Base-by-base conservation (phyloP, 148 eudicot genomes). In the Rhododendron vialii region DNA sequence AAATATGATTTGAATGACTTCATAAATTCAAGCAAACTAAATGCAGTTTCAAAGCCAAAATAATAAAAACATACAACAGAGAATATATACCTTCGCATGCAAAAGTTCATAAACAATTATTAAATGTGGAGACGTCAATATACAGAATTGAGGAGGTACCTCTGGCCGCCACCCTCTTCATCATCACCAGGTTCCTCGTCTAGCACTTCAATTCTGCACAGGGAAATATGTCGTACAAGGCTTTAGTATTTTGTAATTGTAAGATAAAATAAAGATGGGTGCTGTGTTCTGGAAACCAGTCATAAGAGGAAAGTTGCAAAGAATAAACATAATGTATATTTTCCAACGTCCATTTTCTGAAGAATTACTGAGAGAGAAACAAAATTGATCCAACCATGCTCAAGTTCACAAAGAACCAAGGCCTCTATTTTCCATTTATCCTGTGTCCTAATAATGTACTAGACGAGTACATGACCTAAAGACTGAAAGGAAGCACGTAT, bases 161-260 rank as follows among this genome's bases (percentile, higher is more conserved):
- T 96, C 88, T 94, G 98, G 89, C 90, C 98, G 82, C 94, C 91
- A 86, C 92, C 92, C 84, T 95, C 99, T 87, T 96, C 99, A 89
- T 95, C 99, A 50, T 95, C 99, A 80, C 99, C 98, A 18, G 98
- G 98, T 79, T 96, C 98, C 89, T 96, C 99, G 81, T 96, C 98
- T 80, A 95, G 93, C 81, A 95, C 99, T 89, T 96, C 98, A 92
- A 94, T 92, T 90, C 98, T 96, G 88, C 86, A 82, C 24, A 74
- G 41, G 24, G 24, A 80, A 12, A 83, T 41, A 76, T 83, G 24
- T 41, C 38, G 8, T 20, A 81, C 43, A 83, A 26, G 1, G 5
- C 45, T 28, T 80, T 8, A 78, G 24, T 48, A 69, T 73, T n/a
- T n/a, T 55, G 30, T n/a, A 45, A 65, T 20, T 2, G 18, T 13